Conservation (phyloP, 305 asterid genomes). For the Plantago coronopus region DNA sequence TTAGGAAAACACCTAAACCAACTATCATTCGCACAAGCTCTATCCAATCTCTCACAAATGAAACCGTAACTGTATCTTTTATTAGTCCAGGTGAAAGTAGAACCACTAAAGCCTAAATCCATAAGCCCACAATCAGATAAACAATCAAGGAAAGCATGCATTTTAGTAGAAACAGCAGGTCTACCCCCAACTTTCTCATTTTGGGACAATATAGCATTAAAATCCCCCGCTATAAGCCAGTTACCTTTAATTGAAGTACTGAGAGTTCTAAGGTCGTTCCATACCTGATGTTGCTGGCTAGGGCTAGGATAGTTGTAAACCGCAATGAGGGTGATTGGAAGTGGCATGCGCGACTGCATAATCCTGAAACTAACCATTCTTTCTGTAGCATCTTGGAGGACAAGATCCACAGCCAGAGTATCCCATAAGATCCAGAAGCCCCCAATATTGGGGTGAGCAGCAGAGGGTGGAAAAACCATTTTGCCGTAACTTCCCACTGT, state of each 20-base stretch:
- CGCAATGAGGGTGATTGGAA: not conserved
- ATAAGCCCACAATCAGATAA: not conserved
- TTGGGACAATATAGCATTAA: not conserved
- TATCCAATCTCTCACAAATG: not conserved
- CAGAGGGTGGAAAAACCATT: too few relatives aligned
- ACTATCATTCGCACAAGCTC: not conserved
- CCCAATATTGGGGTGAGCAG: too few relatives aligned
- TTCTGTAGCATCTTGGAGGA: too few relatives aligned
- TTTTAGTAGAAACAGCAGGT: rapidly evolving
- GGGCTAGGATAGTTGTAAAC: not conserved
- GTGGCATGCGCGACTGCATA: too few relatives aligned
- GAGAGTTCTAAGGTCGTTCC: not conserved
- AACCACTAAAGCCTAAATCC: not conserved
- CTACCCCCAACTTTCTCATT: not conserved
- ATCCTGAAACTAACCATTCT: too few relatives aligned
- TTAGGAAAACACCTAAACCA: not conserved
- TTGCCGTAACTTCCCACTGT: too few relatives aligned
- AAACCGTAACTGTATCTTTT: not conserved
- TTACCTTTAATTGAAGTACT: rapidly evolving
- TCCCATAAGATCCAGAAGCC: too few relatives aligned
- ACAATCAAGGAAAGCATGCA: not conserved
- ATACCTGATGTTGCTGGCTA: not conserved
- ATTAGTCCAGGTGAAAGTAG: not conserved
- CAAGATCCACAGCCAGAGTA: too few relatives aligned
- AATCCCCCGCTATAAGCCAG: not conserved